phyloP scores from a whole-genome alignment of 1,284 basidiomycete genomes.

The Puccinia triticina region DNA sequence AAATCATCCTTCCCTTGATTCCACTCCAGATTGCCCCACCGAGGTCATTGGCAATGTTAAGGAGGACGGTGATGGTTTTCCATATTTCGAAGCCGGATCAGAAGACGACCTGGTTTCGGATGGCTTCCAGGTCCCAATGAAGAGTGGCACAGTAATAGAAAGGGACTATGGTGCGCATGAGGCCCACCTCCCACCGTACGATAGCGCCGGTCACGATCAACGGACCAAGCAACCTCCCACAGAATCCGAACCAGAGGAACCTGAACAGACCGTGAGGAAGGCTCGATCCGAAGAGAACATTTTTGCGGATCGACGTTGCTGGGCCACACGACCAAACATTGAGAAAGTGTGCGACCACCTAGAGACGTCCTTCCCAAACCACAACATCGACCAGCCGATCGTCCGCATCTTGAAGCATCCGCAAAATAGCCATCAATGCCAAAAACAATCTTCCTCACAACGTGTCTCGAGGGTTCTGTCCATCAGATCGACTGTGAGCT shows the following conservation, averaged over 20 bases:
- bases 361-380: slow-evolving; percentile 92
- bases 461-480: slow-evolving; percentile 77
- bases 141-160: too few relatives aligned
- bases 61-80: background rate
- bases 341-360: slow-evolving; percentile 92
- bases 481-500: slow-evolving; percentile 76
- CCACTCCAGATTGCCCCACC: too few relatives aligned
- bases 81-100: background rate
- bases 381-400: slow-evolving; percentile 93
- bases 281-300: background rate
- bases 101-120: background rate
- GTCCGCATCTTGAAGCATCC: slow-evolving; percentile 62
- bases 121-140: slow-evolving; percentile 9
- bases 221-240: background rate
- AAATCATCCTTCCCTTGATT: background rate
- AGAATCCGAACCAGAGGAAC: background rate
- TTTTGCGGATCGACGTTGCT: slow-evolving; percentile 54
- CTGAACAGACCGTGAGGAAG: background rate
- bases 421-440: slow-evolving; percentile 55
- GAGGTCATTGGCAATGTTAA: background rate
- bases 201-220: background rate
- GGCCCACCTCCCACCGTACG: background rate
- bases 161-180: background rate
- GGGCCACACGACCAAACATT: slow-evolving; percentile 77
- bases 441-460: slow-evolving; percentile 63